These are phyloP conservation scores for Gigaspora rosea DNA, from an alignment of 192 early-diverging fungal species.

Conservation along the genomic window DNA sequence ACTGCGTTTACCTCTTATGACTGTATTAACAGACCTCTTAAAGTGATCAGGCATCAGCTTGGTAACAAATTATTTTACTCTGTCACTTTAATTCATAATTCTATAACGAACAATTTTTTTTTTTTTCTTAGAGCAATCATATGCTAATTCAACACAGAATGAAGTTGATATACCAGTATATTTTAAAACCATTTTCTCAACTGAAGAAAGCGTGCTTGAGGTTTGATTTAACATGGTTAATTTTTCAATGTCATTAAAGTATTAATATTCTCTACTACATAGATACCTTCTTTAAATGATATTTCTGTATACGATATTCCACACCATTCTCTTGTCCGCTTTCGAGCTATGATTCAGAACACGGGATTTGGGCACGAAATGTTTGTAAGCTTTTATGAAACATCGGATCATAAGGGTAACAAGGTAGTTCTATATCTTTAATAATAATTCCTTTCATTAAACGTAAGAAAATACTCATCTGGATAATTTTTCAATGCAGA, in stretches of 20 bases:
- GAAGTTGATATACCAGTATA: conserved; percentile 42
- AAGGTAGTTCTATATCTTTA: conserved; percentile 35
- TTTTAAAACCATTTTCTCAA: conserved; percentile 38
- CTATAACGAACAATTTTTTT: background rate
- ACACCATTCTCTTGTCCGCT: conserved; percentile 59
- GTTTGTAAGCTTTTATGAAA: conserved; percentile 44
- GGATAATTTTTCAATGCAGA: background rate
- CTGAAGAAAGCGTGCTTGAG: conserved; percentile 36
- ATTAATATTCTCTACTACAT: background rate
- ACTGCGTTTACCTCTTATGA: background rate
- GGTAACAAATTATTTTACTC: conserved; percentile 1
- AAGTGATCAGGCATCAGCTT: background rate
- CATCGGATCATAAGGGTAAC: conserved; percentile 34
- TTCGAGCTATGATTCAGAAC: conserved; percentile 82
- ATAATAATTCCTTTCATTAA: background rate
- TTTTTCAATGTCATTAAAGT: background rate
- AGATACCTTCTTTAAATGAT: conserved; percentile 52
- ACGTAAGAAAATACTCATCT: background rate
- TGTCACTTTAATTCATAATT: background rate
- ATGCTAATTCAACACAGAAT: background rate
- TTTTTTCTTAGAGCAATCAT: conserved; percentile 34
- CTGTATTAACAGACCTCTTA: conserved; percentile 11
- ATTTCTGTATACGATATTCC: conserved; percentile 36
- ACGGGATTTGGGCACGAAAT: conserved; percentile 73
- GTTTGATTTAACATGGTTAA: conserved; percentile 26